Evolutionary conservation across 768 basidiomycete genomes (phyloP).

Genomic region (Leccinum ochraceum): DNA sequence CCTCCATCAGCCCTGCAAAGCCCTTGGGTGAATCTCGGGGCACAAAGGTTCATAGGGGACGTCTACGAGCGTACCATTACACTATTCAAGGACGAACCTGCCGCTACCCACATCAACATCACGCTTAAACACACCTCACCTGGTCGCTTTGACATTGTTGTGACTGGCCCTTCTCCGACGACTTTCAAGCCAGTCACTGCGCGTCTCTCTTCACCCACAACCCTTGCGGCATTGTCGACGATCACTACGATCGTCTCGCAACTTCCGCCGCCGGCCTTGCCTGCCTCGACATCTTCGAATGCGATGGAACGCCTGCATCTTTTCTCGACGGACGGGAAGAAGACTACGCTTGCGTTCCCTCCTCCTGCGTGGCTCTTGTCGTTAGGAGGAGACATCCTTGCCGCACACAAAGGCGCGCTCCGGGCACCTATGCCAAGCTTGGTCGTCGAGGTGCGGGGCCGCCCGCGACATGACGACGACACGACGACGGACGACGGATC

Average conservation of each 20-base stretch:
- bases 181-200: constrained; percentile 57
- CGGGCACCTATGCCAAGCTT: constrained; percentile 92
- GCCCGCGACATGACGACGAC: no score
- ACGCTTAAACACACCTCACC: constrained; percentile 43
- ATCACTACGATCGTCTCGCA: constrained; percentile 78
- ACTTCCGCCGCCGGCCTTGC: constrained; percentile 50
- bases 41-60: constrained; percentile 80
- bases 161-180: constrained; percentile 33
- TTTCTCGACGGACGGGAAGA: constrained; percentile 57
- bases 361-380: constrained; percentile 71
- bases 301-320: constrained; percentile 78
- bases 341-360: constrained; percentile 66
- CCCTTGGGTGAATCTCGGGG: constrained; percentile 70
- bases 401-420: constrained; percentile 61
- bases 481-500: no score
- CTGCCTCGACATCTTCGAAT: constrained; percentile 53
- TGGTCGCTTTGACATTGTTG: constrained; percentile 55
- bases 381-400: constrained; percentile 58
- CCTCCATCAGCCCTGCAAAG: constrained; percentile 35
- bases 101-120: constrained; percentile 38
- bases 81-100: constrained; percentile 57
- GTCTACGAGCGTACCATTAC: constrained; percentile 59
- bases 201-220: constrained; percentile 51
- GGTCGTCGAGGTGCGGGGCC: constrained; percentile 79
- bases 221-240: constrained; percentile 49